Conservation (phyloP, 257 asterid species). For the Plantago elongata region DNA sequence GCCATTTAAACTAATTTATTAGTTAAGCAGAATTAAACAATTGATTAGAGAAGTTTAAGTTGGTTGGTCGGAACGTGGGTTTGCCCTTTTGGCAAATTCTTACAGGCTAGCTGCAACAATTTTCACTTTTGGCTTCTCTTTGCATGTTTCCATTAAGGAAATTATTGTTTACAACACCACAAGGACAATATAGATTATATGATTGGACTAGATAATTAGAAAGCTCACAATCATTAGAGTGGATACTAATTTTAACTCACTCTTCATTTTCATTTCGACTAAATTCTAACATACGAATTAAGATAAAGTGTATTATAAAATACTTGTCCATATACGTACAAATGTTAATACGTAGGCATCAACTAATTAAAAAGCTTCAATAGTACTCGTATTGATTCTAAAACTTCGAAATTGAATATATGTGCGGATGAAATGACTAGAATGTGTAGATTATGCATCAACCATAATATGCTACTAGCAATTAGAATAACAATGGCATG, state of each 20-base stretch:
- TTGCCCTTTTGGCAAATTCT: conserved; percentile 4
- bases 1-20: conserved; percentile 5
- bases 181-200: not conserved
- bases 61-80: conserved; percentile 29
- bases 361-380: too few relatives aligned
- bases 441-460: too few relatives aligned
- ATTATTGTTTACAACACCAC: not conserved
- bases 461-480: too few relatives aligned
- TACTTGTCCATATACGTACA: too few relatives aligned
- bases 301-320: too few relatives aligned
- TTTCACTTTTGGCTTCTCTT: conserved; percentile 15
- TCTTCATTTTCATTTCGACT: too few relatives aligned
- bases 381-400: too few relatives aligned
- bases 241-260: not conserved
- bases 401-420: too few relatives aligned
- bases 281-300: too few relatives aligned
- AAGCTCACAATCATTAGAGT: conserved; percentile 20
- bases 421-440: too few relatives aligned
- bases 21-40: conserved; percentile 1
- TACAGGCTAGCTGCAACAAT: not conserved
- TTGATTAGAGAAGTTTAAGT: conserved; percentile 8
- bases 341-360: too few relatives aligned
- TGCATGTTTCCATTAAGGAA: conserved; percentile 5
- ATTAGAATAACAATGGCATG: too few relatives aligned
- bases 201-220: not conserved